Percentiles rank a stretch among this genome's conserved stretches.
Conservation (phyloP, 495 filamentous ascomycete species). For the Hyaloscypha finlandica region DNA sequence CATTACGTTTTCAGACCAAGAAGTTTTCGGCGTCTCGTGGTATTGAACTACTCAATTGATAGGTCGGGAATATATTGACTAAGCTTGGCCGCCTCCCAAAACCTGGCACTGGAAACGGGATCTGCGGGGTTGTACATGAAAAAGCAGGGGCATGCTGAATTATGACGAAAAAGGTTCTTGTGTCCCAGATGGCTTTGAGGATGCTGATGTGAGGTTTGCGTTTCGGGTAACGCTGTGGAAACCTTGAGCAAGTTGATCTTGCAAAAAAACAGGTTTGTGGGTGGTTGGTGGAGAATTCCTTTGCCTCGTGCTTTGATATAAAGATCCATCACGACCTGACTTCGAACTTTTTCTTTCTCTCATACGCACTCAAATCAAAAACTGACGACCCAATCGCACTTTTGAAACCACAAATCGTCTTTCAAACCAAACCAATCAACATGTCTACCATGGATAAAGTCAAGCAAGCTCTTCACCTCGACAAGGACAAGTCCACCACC, state of each 20-base stretch:
- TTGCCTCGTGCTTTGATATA: not conserved
- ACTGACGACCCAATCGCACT: constrained; percentile 1
- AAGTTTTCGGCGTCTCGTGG: not conserved
- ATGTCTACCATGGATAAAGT: constrained; percentile 33
- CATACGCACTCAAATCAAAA: constrained; percentile 3
- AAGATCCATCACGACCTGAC: not conserved
- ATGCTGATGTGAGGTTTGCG: not conserved
- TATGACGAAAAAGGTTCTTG: constrained; percentile 3
- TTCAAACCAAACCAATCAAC: constrained; percentile 17
- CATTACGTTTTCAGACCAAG: not conserved
- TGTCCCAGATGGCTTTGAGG: not conserved
- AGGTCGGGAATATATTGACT: not conserved
- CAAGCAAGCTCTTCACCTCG: constrained; percentile 29
- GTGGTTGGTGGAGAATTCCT: not conserved
- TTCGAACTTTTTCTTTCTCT: not conserved
- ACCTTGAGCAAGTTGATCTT: not conserved
- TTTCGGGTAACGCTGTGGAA: not conserved
- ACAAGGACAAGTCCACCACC: constrained; percentile 22
- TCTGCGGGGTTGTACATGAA: not conserved
- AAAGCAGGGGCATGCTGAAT: not conserved
- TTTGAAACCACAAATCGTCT: constrained; percentile 6
- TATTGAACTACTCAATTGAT: not conserved
- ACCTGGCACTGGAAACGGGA: constrained; percentile 3
- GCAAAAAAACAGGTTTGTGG: constrained; percentile 4
- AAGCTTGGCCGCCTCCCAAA: not conserved